A percentile compares a stretch with the other conserved stretches of the same genome.
Conservation (phyloP, 1,139 yeast genomes). For the Candida gigantensis region DNA sequence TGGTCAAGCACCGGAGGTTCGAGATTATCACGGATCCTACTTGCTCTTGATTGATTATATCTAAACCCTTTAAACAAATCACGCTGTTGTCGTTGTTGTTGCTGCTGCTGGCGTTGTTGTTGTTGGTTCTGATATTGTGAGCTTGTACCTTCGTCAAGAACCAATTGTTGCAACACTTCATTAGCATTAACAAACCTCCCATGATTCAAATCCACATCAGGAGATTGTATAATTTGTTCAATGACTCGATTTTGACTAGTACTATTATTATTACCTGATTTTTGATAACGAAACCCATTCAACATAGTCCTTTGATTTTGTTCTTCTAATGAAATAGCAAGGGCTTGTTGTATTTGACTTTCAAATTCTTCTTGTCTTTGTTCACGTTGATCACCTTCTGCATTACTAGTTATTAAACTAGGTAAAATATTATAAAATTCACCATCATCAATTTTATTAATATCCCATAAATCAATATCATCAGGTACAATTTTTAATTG, state of each 20-base stretch:
- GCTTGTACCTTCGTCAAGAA: no score
- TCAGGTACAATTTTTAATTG: slow-evolving; percentile 33
- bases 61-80: slow-evolving; percentile 14
- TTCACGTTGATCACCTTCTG: slow-evolving; percentile 5
- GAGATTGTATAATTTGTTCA: slow-evolving; percentile 6
- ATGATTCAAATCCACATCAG: slow-evolving; percentile 6
- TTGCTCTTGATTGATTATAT: slow-evolving; percentile 11
- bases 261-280: background rate
- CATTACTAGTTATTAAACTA: slow-evolving; percentile 19
- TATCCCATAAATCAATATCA: slow-evolving; percentile 36
- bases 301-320: slow-evolving; percentile 11
- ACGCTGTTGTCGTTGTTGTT: slow-evolving; percentile 10
- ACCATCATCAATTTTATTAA: slow-evolving; percentile 41
- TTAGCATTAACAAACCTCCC: slow-evolving; percentile 6
- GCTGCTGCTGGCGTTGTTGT: slow-evolving; percentile 3
- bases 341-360: slow-evolving; percentile 12
- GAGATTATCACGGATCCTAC: slow-evolving; percentile 1
- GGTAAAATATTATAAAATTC: slow-evolving; percentile 39
- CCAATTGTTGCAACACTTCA: background rate
- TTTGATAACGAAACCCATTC: slow-evolving; percentile 13
- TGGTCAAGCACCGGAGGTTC: slow-evolving; percentile 2
- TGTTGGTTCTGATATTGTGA: no score
- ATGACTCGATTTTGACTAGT: slow-evolving; percentile 3
- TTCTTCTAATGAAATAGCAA: slow-evolving; percentile 15
- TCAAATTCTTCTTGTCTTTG: slow-evolving; percentile 9